Percentiles rank a stretch among this genome's conserved stretches.
Conservation (phyloP, 495 filamentous ascomycete species). For the Penicillium macrosclerotiorum region DNA sequence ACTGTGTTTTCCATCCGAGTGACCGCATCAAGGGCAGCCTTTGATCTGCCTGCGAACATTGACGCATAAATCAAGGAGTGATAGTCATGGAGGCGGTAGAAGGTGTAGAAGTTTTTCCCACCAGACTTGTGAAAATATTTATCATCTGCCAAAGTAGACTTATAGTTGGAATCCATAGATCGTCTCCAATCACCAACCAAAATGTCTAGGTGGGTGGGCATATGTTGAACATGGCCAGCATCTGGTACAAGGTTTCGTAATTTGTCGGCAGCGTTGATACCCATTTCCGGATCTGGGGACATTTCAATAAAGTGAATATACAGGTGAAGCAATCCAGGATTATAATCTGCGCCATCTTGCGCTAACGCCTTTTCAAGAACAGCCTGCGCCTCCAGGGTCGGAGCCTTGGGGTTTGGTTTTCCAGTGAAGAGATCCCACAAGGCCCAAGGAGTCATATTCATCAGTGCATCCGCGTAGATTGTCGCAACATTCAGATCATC, state of each 20-base stretch:
- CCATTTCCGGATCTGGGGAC: conserved; percentile 56
- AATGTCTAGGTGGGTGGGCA: conserved; percentile 66
- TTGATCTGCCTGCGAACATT: conserved; percentile 60
- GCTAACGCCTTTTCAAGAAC: conserved; percentile 52
- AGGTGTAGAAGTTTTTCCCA: conserved; percentile 57
- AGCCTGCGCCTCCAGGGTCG: conserved; percentile 50
- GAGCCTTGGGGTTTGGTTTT: conserved; percentile 40
- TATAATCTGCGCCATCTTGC: conserved; percentile 30
- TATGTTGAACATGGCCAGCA: conserved; percentile 62
- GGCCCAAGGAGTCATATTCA: conserved; percentile 63
- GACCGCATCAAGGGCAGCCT: conserved; percentile 51
- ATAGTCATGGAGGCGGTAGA: conserved; percentile 63
- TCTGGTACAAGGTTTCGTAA: conserved; percentile 60
- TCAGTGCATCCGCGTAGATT: conserved; percentile 60
- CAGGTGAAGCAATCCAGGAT: conserved; percentile 61
- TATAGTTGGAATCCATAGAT: conserved; percentile 54
- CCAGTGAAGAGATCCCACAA: conserved; percentile 59
- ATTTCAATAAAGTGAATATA: conserved; percentile 73
- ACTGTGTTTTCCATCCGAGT: conserved; percentile 50
- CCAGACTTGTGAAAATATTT: conserved; percentile 49
- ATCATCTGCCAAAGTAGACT: conserved; percentile 54
- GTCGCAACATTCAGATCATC: conserved; percentile 56
- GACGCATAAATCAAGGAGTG: conserved; percentile 65
- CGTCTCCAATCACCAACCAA: conserved; percentile 60
- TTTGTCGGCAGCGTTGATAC: conserved; percentile 52